These are phyloP conservation scores for Colletotrichum chrysophilum DNA, from an alignment of 2,329 filamentous ascomycete genomes.

Conservation along the genomic window DNA sequence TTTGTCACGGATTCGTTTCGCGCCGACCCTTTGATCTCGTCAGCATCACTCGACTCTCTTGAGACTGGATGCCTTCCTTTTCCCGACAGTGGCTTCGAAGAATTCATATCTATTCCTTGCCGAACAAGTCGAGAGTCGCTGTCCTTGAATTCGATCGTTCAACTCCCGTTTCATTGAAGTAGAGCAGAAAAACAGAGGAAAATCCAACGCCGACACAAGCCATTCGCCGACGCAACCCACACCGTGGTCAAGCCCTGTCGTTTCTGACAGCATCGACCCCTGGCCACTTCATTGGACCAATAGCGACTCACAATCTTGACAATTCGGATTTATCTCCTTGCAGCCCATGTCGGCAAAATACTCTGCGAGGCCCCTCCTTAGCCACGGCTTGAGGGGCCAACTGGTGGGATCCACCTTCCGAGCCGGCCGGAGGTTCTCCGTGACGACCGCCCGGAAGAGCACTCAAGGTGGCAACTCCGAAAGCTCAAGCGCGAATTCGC, in stretches of 20 bases:
- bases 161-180: not conserved
- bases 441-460: constrained; percentile 23
- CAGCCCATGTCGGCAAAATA: constrained; percentile 32
- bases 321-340: not conserved
- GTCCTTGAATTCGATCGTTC: not conserved
- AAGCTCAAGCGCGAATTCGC: not conserved
- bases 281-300: not conserved
- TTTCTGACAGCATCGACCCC: not conserved
- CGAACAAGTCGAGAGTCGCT: no score
- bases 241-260: constrained; percentile 1
- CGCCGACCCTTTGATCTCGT: not conserved
- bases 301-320: not conserved
- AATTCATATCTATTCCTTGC: not conserved
- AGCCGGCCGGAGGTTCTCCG: constrained; percentile 24
- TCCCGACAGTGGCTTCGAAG: not conserved
- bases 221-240: constrained; percentile 16
- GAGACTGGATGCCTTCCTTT: not conserved
- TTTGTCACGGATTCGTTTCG: not conserved
- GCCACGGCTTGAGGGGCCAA: constrained; percentile 18
- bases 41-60: not conserved
- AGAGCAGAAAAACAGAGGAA: not conserved
- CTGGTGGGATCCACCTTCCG: constrained; percentile 10
- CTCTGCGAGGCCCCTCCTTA: constrained; percentile 30
- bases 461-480: not conserved
- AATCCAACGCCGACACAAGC: constrained; percentile 18